Evolutionary conservation across 1,284 basidiomycete genomes (phyloP).

Genomic region (Moesziomyces sp.): DNA sequence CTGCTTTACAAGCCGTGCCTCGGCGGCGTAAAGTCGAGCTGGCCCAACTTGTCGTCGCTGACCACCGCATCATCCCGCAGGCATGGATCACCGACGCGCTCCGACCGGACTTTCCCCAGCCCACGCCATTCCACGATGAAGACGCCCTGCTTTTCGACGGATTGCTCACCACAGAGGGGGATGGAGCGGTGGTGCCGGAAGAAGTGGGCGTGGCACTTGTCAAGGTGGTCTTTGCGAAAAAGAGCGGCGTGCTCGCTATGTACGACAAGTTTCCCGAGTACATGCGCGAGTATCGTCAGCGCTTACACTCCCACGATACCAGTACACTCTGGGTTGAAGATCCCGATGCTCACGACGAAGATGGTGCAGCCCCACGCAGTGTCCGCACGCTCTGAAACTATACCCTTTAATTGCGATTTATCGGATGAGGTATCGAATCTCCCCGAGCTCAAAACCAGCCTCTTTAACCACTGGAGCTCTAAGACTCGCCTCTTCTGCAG

Average conservation of each 20-base stretch:
- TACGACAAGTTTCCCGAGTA: conserved; percentile 25
- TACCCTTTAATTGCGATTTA: conserved; percentile 2
- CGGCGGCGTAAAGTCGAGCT: conserved; percentile 14
- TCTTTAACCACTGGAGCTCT: conserved; percentile 37
- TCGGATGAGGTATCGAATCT: conserved; percentile 39
- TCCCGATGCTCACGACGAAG: conserved; percentile 21
- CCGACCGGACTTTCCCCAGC: not conserved
- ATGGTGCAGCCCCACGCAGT: conserved; percentile 22
- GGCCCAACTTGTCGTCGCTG: conserved; percentile 7
- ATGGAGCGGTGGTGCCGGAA: conserved; percentile 14
- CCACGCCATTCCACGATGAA: conserved; percentile 1
- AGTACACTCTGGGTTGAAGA: conserved; percentile 9
- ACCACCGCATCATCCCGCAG: conserved; percentile 7
- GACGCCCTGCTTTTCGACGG: conserved; percentile 29
- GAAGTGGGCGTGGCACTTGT: conserved; percentile 32
- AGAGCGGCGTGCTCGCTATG: conserved; percentile 27
- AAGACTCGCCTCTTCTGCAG: conserved; percentile 52
- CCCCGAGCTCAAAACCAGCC: conserved; percentile 42
- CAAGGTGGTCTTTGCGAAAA: conserved; percentile 41
- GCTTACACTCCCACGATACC: not conserved
- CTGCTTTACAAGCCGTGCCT: conserved; percentile 23
- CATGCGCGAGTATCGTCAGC: conserved; percentile 21
- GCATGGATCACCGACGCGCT: conserved; percentile 9
- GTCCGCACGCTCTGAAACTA: conserved; percentile 26
- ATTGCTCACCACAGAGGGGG: conserved; percentile 2